Percentiles rank a stretch among this genome's conserved stretches.
Conservation (phyloP, 768 basidiomycete species). For the Tylopilus subfusipes region DNA sequence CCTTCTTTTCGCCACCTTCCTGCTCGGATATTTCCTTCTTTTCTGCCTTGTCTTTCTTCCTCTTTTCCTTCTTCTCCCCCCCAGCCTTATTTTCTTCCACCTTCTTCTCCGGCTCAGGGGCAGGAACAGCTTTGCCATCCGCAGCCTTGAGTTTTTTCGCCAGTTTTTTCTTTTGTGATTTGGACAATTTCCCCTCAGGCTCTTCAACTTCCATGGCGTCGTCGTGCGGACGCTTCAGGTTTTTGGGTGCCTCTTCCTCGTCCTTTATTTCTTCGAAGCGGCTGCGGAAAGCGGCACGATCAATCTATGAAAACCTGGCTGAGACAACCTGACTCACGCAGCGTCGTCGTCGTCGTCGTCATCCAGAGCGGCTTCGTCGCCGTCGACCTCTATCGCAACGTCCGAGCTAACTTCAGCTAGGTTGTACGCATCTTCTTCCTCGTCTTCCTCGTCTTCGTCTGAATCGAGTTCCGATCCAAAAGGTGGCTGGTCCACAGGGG, state of each 20-base stretch:
- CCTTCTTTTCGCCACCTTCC: slow-evolving; percentile 29
- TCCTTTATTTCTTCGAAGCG: slow-evolving; percentile 73
- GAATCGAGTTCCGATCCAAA: slow-evolving; percentile 50
- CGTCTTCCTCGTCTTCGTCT: slow-evolving; percentile 34
- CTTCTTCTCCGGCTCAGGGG: slow-evolving; percentile 21
- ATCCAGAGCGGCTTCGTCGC: slow-evolving; percentile 56
- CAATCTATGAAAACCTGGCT: neutral
- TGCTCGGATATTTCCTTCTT: slow-evolving; percentile 33
- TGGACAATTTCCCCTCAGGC: slow-evolving; percentile 39
- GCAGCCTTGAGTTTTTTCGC: slow-evolving; percentile 74
- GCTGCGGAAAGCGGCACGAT: slow-evolving; percentile 19
- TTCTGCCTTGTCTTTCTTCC: slow-evolving; percentile 31
- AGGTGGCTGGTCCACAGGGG: slow-evolving; percentile 45
- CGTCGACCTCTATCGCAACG: slow-evolving; percentile 73
- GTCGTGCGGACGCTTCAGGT: slow-evolving; percentile 69
- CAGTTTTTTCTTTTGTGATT: slow-evolving; percentile 56
- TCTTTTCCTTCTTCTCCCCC: slow-evolving; percentile 74
- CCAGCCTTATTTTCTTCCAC: slow-evolving; percentile 37
- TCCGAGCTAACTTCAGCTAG: slow-evolving; percentile 80
- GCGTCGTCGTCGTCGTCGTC: slow-evolving; percentile 38
- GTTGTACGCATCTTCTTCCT: slow-evolving; percentile 46
- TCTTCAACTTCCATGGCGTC: slow-evolving; percentile 46
- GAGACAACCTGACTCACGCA: slow-evolving; percentile 35
- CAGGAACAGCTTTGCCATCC: slow-evolving; percentile 41
- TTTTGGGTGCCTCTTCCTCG: slow-evolving; percentile 34